phyloP scores from a whole-genome alignment of 2,329 filamentous ascomycete genomes.

The Curvularia verruculosa region DNA sequence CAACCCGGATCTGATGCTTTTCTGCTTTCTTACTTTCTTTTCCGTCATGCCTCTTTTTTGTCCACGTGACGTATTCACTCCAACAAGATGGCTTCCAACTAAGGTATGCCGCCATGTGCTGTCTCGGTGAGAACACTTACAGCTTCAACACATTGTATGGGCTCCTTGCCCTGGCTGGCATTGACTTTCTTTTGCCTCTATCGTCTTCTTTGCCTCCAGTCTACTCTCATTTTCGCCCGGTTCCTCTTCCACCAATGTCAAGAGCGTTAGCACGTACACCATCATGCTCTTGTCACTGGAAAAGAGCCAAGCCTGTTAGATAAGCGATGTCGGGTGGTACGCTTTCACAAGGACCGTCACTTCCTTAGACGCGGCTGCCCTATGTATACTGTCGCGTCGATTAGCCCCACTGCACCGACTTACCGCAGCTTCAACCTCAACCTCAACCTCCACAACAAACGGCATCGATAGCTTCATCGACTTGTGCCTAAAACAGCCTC shows the following conservation, averaged over 20 bases:
- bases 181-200: too few relatives aligned
- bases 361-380: constrained; percentile 1
- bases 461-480: constrained; percentile 4
- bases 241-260: too few relatives aligned
- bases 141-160: too few relatives aligned
- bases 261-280: too few relatives aligned
- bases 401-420: not conserved
- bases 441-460: constrained; percentile 8
- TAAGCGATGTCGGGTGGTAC: constrained; percentile 7
- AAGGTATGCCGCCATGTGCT: too few relatives aligned
- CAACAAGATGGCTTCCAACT: too few relatives aligned
- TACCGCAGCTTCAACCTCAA: constrained; percentile 9
- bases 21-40: not conserved
- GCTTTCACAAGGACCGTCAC: constrained; percentile 8
- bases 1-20: too few relatives aligned
- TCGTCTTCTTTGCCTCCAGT: too few relatives aligned
- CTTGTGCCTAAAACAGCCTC: not conserved
- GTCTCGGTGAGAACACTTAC: too few relatives aligned
- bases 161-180: too few relatives aligned
- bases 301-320: constrained; percentile 15
- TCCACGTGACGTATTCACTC: not conserved
- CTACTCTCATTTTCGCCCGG: too few relatives aligned
- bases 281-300: not conserved
- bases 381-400: constrained; percentile 2
- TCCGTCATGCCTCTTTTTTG: not conserved